Percentiles rank a stretch among this genome's conserved stretches.
Evolutionary conservation across 345 rosid genomes (phyloP).

Genomic region (Nephelium lappaceum): DNA sequence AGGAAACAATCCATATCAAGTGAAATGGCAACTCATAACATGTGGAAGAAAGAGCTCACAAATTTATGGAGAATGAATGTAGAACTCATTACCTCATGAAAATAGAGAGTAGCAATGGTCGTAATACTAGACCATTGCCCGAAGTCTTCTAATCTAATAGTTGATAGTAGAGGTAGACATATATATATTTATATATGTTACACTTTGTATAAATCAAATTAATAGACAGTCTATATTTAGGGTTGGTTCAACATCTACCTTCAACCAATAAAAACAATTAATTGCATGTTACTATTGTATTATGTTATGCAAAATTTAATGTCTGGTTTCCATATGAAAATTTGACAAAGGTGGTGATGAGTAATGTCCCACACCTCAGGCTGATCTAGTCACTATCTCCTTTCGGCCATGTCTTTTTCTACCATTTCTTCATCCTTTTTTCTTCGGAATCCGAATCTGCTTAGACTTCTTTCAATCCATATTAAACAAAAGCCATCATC

Average conservation of each 20-base stretch:
- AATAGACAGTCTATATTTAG: background rate
- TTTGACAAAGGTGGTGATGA: background rate
- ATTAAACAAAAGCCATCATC: background rate
- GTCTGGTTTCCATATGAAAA: no score
- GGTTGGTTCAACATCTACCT: background rate
- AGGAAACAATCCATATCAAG: no score
- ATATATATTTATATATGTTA: no score
- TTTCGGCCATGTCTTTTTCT: slow-evolving; percentile 26
- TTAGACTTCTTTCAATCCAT: background rate
- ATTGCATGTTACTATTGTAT: background rate
- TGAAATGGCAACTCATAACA: no score
- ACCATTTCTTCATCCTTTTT: background rate
- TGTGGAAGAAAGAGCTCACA: no score
- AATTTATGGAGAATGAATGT: no score
- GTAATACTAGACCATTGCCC: no score
- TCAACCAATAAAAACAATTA: background rate
- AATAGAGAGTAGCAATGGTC: no score
- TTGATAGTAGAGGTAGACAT: no score
- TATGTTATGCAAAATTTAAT: background rate
- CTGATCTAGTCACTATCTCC: slow-evolving; percentile 21
- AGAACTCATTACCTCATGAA: no score
- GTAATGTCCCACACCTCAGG: background rate
- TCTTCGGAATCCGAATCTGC: background rate
- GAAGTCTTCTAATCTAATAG: no score
- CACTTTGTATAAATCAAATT: background rate